Conservation (phyloP, 805 yeast species). For the Wickerhamiella brachini region DNA sequence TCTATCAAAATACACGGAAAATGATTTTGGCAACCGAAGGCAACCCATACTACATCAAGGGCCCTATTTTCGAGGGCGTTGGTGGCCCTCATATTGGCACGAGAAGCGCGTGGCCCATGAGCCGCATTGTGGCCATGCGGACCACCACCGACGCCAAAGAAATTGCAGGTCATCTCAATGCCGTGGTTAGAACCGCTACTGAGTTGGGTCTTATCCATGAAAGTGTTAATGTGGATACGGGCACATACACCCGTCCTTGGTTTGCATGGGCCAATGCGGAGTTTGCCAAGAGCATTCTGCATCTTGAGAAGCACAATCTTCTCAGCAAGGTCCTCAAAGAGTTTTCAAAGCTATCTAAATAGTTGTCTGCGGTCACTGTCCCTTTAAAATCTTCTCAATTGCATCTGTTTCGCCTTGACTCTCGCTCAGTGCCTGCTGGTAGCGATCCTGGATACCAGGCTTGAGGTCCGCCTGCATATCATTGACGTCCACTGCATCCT, state of each 20-base stretch:
- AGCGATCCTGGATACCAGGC: conserved; percentile 41
- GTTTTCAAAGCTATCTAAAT: background rate
- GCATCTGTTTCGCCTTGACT: conserved; percentile 10
- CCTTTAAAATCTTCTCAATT: conserved; percentile 12
- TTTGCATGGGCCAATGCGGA: conserved; percentile 92
- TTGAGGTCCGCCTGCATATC: conserved; percentile 1
- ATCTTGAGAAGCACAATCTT: conserved; percentile 41
- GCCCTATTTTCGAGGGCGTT: conserved; percentile 53
- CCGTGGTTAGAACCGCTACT: conserved; percentile 48
- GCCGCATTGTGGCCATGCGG: conserved; percentile 57
- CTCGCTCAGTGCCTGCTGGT: conserved; percentile 47
- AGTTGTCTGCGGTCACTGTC: background rate
- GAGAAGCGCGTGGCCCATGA: conserved; percentile 82
- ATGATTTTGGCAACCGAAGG: conserved; percentile 59
- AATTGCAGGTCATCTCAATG: conserved; percentile 35
- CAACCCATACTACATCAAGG: conserved; percentile 64
- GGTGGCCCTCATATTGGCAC: conserved; percentile 90
- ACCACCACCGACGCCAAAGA: conserved; percentile 63
- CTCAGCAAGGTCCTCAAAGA: conserved; percentile 3
- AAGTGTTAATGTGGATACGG: conserved; percentile 49
- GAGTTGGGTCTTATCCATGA: conserved; percentile 79
- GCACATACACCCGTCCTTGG: conserved; percentile 69
- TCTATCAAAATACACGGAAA: conserved; percentile 65
- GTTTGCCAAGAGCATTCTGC: conserved; percentile 74
- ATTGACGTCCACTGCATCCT: conserved; percentile 10